A percentile compares a stretch with the other conserved stretches of the same genome.
These are phyloP conservation scores for Lantana camara DNA, from an alignment of 257 asterid species.

Conservation along the genomic window DNA sequence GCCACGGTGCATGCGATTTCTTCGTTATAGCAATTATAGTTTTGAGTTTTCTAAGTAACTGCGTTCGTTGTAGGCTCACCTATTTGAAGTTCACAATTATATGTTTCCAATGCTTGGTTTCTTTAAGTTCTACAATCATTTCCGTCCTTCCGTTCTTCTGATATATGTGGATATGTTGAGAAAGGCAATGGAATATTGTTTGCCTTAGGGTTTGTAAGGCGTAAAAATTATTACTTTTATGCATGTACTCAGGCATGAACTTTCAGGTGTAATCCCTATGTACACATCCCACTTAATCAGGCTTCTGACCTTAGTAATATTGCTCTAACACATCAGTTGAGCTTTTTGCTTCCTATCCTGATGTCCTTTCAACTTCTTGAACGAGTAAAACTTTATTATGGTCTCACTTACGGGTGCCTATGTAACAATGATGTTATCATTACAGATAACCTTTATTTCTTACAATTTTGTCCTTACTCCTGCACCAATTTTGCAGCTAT, in stretches of 20 bases:
- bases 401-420: no score
- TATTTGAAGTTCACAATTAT: not conserved
- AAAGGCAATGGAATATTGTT: not conserved
- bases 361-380: no score
- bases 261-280: not conserved
- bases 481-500: constrained; percentile 55
- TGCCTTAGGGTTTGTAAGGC: not conserved
- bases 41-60: not conserved
- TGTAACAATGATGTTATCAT: not conserved
- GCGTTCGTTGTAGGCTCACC: no score
- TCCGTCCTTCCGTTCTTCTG: no score
- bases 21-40: not conserved
- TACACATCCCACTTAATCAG: not conserved
- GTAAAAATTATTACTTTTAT: not conserved
- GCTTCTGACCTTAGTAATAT: not conserved
- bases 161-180: not conserved
- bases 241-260: constrained; percentile 1
- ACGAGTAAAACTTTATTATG: no score
- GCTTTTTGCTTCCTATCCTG: not conserved
- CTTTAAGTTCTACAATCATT: not conserved
- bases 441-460: not conserved
- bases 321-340: not conserved
- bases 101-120: not conserved
- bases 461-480: not conserved
- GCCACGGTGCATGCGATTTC: not conserved